Evolutionary conservation across 192 early-diverging fungal species (phyloP).

Genomic region (Backusella tuberculispora): DNA sequence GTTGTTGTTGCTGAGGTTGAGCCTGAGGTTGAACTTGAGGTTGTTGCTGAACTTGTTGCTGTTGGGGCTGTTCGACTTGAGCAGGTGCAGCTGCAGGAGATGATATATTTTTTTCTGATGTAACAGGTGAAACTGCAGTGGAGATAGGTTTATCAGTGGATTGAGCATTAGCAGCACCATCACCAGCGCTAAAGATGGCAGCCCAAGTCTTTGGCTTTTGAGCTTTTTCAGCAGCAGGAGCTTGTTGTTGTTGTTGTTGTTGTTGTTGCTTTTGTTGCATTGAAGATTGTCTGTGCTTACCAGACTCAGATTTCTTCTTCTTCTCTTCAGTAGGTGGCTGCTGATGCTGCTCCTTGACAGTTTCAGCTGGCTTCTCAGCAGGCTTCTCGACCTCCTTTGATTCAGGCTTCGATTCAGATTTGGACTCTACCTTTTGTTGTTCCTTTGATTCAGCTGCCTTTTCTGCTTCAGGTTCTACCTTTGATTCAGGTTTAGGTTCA

Average conservation of each 20-base stretch:
- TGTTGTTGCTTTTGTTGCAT: not conserved
- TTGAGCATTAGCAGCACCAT: not conserved
- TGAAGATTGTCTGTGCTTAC: not conserved
- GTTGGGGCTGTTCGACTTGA: not conserved
- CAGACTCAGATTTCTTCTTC: conserved; percentile 5
- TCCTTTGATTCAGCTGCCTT: conserved; percentile 27
- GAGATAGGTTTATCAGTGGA: not conserved
- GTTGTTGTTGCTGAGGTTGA: conserved; percentile 19
- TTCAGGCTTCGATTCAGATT: conserved; percentile 20
- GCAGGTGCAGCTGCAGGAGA: conserved; percentile 48
- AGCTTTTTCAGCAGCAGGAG: not conserved
- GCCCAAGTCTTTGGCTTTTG: not conserved
- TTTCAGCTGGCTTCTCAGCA: conserved; percentile 14
- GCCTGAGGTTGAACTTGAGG: conserved; percentile 51
- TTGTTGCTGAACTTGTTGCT: conserved; percentile 26
- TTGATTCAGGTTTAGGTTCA: conserved; percentile 23
- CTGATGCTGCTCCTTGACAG: conserved; percentile 19
- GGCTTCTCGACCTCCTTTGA: conserved; percentile 31
- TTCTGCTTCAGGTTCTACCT: conserved; percentile 22
- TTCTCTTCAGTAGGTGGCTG: conserved; percentile 22
- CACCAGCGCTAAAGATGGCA: not conserved
- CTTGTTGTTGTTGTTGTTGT: not conserved
- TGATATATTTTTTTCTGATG: conserved; percentile 35
- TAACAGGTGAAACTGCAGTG: conserved; percentile 18
- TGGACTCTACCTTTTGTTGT: conserved; percentile 11